These are phyloP conservation scores for Bocquillonia castaneifolia DNA, from an alignment of 441 rosid genomes.

Conservation along the genomic window DNA sequence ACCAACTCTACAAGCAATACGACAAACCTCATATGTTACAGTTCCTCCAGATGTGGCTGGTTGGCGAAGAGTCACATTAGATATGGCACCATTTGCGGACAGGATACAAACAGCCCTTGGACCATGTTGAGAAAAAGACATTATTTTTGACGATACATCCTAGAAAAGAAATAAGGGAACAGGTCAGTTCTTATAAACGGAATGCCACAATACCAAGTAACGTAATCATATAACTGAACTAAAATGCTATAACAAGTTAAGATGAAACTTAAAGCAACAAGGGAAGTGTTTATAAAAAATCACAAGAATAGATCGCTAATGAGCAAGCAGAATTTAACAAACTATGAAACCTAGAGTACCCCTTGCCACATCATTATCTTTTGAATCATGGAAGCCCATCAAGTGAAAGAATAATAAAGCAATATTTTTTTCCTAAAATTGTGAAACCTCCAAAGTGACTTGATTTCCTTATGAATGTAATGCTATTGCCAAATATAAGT, in stretches of 20 bases:
- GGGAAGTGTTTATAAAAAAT: not conserved
- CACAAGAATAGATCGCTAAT: not conserved
- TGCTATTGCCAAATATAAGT: not conserved
- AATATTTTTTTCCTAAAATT: not conserved
- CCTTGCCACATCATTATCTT: constrained; percentile 9
- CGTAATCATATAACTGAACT: not conserved
- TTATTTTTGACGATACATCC: constrained; percentile 42
- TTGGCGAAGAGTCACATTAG: constrained; percentile 62
- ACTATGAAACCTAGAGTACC: not conserved
- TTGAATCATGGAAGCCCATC: not conserved
- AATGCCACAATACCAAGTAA: not conserved
- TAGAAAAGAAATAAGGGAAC: constrained; percentile 10
- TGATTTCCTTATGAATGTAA: not conserved
- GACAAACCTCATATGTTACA: constrained; percentile 62
- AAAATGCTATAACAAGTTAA: not conserved
- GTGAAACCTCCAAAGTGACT: not conserved
- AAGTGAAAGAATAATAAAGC: not conserved
- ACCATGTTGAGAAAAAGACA: constrained; percentile 42
- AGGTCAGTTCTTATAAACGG: not conserved
- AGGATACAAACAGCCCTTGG: constrained; percentile 52
- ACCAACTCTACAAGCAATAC: not conserved
- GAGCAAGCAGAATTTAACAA: not conserved
- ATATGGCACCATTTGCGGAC: constrained; percentile 61
- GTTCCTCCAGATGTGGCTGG: constrained; percentile 59
- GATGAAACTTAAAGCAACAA: not conserved